Conservation (phyloP, 495 filamentous ascomycete genomes). For the Sphaerosporella brunnea region DNA sequence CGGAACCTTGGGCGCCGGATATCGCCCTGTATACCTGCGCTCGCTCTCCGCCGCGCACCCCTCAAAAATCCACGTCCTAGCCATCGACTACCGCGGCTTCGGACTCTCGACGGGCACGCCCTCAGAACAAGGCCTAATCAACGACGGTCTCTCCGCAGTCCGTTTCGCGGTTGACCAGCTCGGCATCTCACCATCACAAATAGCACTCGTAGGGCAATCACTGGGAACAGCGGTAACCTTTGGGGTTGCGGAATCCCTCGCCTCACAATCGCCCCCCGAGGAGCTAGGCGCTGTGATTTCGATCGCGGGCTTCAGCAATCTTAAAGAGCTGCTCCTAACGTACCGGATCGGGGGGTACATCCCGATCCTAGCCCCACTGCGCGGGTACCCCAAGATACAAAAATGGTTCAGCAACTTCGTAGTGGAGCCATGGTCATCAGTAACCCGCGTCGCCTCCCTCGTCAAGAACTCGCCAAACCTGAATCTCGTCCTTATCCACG, state of each 20-base stretch:
- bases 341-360: constrained; percentile 58
- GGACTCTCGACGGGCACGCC: constrained; percentile 64
- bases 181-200: constrained; percentile 47
- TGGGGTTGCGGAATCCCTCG: constrained; percentile 52
- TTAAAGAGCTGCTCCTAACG: constrained; percentile 51
- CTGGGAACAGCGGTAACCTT: constrained; percentile 72
- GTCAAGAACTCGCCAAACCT: constrained; percentile 37
- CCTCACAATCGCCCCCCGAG: constrained; percentile 10
- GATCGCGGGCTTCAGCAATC: constrained; percentile 57
- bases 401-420: constrained; percentile 28
- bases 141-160: constrained; percentile 54
- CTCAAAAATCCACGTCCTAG: constrained; percentile 42
- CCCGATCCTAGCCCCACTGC: constrained; percentile 60
- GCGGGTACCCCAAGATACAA: constrained; percentile 31
- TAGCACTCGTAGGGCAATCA: constrained; percentile 72
- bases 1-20: constrained; percentile 36
- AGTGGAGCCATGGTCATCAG: constrained; percentile 38
- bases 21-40: constrained; percentile 36
- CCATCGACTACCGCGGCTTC: constrained; percentile 82
- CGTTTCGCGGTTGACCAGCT: constrained; percentile 51
- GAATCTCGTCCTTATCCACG: constrained; percentile 56
- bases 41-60: constrained; percentile 34
- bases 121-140: constrained; percentile 64
- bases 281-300: constrained; percentile 55
- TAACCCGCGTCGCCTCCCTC: constrained; percentile 30